Evolutionary conservation across 2,329 filamentous ascomycete genomes (phyloP).

Genomic region (Aspergillus sp.): DNA sequence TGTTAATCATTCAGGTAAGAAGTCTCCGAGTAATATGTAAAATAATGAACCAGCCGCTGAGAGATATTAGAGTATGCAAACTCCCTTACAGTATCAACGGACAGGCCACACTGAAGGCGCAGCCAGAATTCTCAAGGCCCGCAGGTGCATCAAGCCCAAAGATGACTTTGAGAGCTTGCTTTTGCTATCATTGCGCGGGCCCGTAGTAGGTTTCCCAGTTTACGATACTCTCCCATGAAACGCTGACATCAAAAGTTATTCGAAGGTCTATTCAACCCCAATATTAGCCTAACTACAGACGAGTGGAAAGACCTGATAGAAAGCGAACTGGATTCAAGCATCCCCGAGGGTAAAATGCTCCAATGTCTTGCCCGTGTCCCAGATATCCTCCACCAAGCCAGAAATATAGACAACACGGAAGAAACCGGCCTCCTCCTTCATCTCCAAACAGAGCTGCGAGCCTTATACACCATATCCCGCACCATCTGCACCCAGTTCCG

Average conservation of each 20-base stretch:
- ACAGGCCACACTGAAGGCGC: conserved; percentile 37
- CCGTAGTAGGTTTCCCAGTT: conserved; percentile 25
- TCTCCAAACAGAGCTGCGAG: conserved; percentile 21
- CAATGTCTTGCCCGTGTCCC: conserved; percentile 31
- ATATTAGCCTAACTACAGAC: conserved; percentile 29
- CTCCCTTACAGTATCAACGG: neutral
- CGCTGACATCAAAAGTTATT: conserved; percentile 26
- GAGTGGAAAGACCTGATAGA: conserved; percentile 36
- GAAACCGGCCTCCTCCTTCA: conserved; percentile 6
- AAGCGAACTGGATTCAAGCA: conserved; percentile 28
- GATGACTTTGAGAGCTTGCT: conserved; percentile 38
- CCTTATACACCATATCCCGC: conserved; percentile 24
- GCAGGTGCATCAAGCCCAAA: conserved; percentile 27
- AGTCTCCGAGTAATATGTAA: neutral
- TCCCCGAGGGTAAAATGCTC: conserved; percentile 33
- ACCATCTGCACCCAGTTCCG: conserved; percentile 16
- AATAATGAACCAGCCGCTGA: neutral
- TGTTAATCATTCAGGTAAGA: conserved; percentile 31
- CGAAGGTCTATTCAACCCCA: conserved; percentile 35
- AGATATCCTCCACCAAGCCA: conserved; percentile 26
- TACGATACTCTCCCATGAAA: too few species aligned
- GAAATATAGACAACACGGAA: conserved; percentile 10
- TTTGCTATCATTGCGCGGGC: conserved; percentile 34
- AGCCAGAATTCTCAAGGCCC: conserved; percentile 35
- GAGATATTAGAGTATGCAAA: neutral